These are phyloP conservation scores for Actinomortierella ambigua DNA, from an alignment of 371 early-diverging fungal species.

Conservation along the genomic window DNA sequence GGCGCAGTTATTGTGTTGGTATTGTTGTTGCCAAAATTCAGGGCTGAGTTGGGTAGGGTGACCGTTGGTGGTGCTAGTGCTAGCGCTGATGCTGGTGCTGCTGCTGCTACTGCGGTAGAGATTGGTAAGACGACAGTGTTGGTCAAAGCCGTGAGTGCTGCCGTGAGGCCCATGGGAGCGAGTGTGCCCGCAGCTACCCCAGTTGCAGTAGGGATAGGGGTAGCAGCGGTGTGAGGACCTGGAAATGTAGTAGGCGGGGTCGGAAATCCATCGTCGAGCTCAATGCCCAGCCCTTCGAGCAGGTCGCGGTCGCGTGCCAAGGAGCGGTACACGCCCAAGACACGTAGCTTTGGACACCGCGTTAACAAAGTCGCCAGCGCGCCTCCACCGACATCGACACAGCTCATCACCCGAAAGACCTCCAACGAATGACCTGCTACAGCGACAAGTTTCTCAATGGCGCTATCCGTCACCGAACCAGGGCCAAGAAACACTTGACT, in stretches of 20 bases:
- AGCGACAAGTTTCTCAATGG: conserved; percentile 27
- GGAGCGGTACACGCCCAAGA: conserved; percentile 30
- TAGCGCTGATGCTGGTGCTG: too few species aligned
- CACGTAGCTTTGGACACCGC: conserved; percentile 30
- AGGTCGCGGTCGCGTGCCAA: conserved; percentile 35
- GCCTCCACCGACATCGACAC: conserved; percentile 38
- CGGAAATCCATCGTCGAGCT: background rate
- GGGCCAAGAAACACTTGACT: conserved; percentile 44
- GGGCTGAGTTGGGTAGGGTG: too few species aligned
- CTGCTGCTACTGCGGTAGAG: too few species aligned
- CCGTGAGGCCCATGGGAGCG: too few species aligned
- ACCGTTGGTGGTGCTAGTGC: too few species aligned
- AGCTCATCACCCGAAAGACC: conserved; percentile 35
- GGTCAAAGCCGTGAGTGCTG: too few species aligned
- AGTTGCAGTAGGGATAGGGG: background rate
- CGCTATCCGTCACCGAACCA: conserved; percentile 40
- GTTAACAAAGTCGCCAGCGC: conserved; percentile 32
- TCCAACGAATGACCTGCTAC: conserved; percentile 34
- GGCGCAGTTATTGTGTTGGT: too few species aligned
- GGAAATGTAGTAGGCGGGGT: background rate
- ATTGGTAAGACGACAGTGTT: too few species aligned
- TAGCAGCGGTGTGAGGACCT: background rate
- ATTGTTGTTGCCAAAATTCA: too few species aligned
- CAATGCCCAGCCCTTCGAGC: conserved; percentile 36
- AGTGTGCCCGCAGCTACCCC: too few species aligned